These are phyloP conservation scores for Aspergillus avenaceus DNA, from an alignment of 495 filamentous ascomycete genomes.

Conservation along the genomic window DNA sequence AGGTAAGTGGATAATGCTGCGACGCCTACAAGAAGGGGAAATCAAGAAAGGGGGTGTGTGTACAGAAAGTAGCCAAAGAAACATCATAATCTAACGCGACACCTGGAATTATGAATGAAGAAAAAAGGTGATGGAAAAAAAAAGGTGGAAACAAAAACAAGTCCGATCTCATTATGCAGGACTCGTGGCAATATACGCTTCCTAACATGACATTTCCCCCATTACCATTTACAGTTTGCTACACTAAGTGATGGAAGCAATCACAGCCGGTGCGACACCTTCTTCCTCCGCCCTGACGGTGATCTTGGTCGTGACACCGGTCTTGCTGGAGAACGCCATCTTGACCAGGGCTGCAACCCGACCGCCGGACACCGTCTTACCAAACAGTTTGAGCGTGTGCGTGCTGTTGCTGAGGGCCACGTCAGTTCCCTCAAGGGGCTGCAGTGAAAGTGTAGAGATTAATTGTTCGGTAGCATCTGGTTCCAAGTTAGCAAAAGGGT, in stretches of 20 bases:
- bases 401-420: constrained; percentile 82
- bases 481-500: constrained; percentile 39
- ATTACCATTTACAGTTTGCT: constrained; percentile 31
- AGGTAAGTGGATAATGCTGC: constrained; percentile 8
- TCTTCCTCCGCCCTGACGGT: constrained; percentile 88
- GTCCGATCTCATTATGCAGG: constrained; percentile 20
- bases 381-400: constrained; percentile 92
- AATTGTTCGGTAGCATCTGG: constrained; percentile 93
- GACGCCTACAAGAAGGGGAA: constrained; percentile 13
- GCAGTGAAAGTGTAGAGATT: constrained; percentile 77
- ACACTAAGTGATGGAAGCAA: constrained; percentile 75
- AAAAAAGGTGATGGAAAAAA: not conserved
- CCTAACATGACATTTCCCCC: constrained; percentile 18
- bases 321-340: constrained; percentile 92
- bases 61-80: constrained; percentile 5
- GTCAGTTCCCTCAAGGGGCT: constrained; percentile 91
- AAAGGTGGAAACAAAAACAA: constrained; percentile 4
- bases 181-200: constrained; percentile 14
- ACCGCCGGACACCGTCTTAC: constrained; percentile 90
- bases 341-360: constrained; percentile 80
- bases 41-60: not conserved
- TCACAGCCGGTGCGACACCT: constrained; percentile 77
- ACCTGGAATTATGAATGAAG: constrained; percentile 12
- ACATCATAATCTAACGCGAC: constrained; percentile 22
- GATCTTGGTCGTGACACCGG: constrained; percentile 91